phyloP scores from a whole-genome alignment of 768 basidiomycete species.

The Boletales sp. region DNA sequence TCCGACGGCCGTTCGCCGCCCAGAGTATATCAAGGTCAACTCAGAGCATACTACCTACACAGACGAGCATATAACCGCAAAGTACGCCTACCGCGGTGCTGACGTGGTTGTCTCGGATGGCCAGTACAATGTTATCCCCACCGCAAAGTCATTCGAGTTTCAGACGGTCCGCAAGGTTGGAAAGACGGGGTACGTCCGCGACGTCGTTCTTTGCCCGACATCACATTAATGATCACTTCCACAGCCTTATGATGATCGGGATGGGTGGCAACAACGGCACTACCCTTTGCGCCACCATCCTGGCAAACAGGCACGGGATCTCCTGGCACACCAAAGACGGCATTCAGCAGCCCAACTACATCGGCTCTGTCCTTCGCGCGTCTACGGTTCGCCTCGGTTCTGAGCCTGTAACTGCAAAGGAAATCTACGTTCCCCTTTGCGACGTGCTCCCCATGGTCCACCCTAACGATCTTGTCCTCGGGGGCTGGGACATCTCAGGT shows the following conservation, averaged over 20 bases:
- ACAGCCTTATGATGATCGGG: slow-evolving; percentile 94
- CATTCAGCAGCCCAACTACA: slow-evolving; percentile 93
- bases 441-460: slow-evolving; percentile 97
- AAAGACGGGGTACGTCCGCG: slow-evolving; percentile 80
- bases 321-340: slow-evolving; percentile 93
- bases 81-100: slow-evolving; percentile 78
- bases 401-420: slow-evolving; percentile 77
- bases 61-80: slow-evolving; percentile 78
- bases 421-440: slow-evolving; percentile 87
- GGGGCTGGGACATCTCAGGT: slow-evolving; percentile 97
- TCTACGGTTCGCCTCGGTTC: slow-evolving; percentile 91
- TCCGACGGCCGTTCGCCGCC: slow-evolving; percentile 81
- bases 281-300: slow-evolving; percentile 89
- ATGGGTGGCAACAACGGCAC: slow-evolving; percentile 97
- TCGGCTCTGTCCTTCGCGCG: slow-evolving; percentile 93
- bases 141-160: slow-evolving; percentile 82
- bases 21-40: slow-evolving; percentile 73
- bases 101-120: slow-evolving; percentile 68
- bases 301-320: slow-evolving; percentile 95
- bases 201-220: slow-evolving; percentile 4
- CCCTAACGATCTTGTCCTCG: slow-evolving; percentile 95
- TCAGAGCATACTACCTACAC: slow-evolving; percentile 79
- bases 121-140: slow-evolving; percentile 76
- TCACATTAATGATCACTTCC: background rate
- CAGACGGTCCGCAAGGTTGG: slow-evolving; percentile 81